These are phyloP conservation scores for Leccinum rimulosum DNA, from an alignment of 768 basidiomycete species.

Conservation along the genomic window DNA sequence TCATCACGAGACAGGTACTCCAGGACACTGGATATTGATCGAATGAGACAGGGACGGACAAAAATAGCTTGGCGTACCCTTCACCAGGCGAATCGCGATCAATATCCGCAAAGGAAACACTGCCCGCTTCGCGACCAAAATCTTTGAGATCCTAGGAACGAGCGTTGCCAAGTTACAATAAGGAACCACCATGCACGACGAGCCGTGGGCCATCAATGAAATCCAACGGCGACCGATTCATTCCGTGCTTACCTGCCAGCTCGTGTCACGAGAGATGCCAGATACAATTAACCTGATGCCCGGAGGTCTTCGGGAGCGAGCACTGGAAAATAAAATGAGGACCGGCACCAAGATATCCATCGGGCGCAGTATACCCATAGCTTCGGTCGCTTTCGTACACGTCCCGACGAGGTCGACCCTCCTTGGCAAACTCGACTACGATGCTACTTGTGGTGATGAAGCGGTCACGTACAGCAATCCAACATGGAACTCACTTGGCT, in stretches of 20 bases:
- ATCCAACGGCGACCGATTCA: constrained; percentile 1
- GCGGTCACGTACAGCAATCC: background rate
- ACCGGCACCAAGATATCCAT: constrained; percentile 7
- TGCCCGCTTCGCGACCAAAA: constrained; percentile 91
- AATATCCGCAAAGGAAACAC: constrained; percentile 92
- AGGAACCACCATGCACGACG: constrained; percentile 9
- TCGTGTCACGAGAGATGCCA: constrained; percentile 90
- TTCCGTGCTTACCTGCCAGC: constrained; percentile 89
- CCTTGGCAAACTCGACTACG: constrained; percentile 95
- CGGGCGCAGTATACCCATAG: constrained; percentile 46
- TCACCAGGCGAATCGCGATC: constrained; percentile 83
- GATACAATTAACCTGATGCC: constrained; percentile 83
- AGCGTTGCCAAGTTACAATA: constrained; percentile 26
- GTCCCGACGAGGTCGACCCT: constrained; percentile 82
- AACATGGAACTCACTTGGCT: constrained; percentile 43
- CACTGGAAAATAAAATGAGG: constrained; percentile 36
- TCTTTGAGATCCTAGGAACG: constrained; percentile 90
- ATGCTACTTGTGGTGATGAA: constrained; percentile 50
- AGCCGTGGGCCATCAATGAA: constrained; percentile 21
- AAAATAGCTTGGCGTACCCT: constrained; percentile 57
- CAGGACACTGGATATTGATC: constrained; percentile 58
- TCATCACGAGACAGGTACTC: constrained; percentile 89
- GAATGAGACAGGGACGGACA: constrained; percentile 1
- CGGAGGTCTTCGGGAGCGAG: constrained; percentile 72
- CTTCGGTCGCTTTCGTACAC: constrained; percentile 57